A percentile compares a stretch with the other conserved stretches of the same genome.
Conservation (phyloP, 371 early-diverging fungal genomes). For the Lichtheimia ramosa region DNA sequence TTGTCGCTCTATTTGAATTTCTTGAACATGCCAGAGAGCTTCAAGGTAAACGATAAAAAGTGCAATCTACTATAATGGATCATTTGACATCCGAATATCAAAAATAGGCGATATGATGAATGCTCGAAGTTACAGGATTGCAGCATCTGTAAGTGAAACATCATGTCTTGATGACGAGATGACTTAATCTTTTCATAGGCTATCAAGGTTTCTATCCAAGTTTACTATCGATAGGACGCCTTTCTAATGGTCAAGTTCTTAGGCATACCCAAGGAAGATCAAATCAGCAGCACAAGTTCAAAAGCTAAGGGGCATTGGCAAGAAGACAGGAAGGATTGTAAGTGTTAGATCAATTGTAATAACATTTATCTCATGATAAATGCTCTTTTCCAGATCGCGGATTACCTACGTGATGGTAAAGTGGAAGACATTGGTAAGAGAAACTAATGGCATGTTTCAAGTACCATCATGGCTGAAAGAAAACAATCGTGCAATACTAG, state of each 20-base stretch:
- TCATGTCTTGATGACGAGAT: too few relatives aligned
- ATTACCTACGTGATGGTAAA: constrained; percentile 11
- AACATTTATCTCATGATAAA: neutral
- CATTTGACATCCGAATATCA: neutral
- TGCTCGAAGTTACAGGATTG: constrained; percentile 14
- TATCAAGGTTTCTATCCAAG: too few relatives aligned
- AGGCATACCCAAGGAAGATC: constrained; percentile 15
- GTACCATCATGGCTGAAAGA: neutral
- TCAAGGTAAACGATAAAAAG: constrained; percentile 3
- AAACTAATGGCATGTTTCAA: neutral
- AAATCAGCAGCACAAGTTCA: constrained; percentile 5
- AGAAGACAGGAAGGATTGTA: constrained; percentile 21
- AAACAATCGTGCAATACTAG: neutral
- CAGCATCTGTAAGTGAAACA: constrained; percentile 11
- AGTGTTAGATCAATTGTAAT: neutral
- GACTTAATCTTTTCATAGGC: too few relatives aligned
- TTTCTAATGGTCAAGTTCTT: neutral
- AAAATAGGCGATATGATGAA: constrained; percentile 17
- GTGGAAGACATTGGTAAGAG: constrained; percentile 17
- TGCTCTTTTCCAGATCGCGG: constrained; percentile 12
- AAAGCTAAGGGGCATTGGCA: constrained; percentile 16
- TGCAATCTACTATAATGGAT: neutral
- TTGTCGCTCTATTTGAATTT: constrained; percentile 16
- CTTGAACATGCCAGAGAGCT: constrained; percentile 21
- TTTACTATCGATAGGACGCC: too few relatives aligned